Conservation (phyloP, 75 land plant species). For the Sequoia sempervirens region DNA sequence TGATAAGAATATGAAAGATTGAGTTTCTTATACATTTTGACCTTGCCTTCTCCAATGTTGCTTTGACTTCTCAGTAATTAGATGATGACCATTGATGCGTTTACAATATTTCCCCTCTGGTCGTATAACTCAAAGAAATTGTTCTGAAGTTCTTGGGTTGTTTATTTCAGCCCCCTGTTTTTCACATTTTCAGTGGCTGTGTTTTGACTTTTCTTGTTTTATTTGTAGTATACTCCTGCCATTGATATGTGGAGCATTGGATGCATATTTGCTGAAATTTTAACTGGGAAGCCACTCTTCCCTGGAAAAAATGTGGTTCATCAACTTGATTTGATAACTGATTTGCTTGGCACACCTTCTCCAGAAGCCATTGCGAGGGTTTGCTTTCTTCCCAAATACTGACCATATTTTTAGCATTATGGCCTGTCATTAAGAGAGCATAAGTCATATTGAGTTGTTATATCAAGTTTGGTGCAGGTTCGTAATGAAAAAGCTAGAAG, state of each 20-base stretch:
- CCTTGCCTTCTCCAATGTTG: background rate
- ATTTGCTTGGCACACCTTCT: conserved; percentile 85
- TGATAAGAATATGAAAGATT: background rate
- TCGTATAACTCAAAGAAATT: background rate
- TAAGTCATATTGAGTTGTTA: background rate
- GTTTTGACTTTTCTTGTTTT: background rate
- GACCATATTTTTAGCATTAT: background rate
- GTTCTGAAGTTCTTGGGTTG: background rate
- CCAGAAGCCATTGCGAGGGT: conserved; percentile 73
- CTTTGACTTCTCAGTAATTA: background rate
- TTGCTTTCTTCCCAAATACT: conserved; percentile 6
- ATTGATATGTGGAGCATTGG: conserved; percentile 98
- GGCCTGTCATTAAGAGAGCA: background rate
- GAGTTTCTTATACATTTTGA: background rate
- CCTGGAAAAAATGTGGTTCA: conserved; percentile 96
- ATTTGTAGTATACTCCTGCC: conserved; percentile 84
- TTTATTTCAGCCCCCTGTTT: background rate
- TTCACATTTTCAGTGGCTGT: background rate
- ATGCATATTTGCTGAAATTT: conserved; percentile 87
- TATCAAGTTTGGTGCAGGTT: conserved; percentile 37
- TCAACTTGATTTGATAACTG: conserved; percentile 87
- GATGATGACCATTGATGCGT: background rate
- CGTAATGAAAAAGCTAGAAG: conserved; percentile 88
- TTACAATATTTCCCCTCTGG: background rate
- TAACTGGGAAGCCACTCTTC: conserved; percentile 85